These are phyloP conservation scores for Logfia minima DNA, from an alignment of 129 eudicot species.

Conservation along the genomic window DNA sequence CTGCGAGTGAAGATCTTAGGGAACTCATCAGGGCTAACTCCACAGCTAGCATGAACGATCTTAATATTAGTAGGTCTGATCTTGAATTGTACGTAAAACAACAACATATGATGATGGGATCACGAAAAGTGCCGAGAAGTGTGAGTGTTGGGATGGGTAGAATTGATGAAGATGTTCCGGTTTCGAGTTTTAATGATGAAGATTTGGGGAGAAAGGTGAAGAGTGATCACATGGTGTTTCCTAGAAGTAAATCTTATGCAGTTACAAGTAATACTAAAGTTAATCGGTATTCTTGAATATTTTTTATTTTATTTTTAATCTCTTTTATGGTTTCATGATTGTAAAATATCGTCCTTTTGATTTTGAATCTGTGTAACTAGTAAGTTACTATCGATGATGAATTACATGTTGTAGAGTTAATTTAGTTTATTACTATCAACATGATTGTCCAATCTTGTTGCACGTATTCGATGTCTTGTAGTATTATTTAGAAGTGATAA, in stretches of 20 bases:
- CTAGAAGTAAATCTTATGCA: conserved; percentile 62
- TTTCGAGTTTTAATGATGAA: conserved; percentile 28
- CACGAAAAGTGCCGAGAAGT: conserved; percentile 44
- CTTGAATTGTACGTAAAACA: conserved; percentile 34
- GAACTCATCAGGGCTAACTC: conserved; percentile 69
- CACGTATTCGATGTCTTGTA: no score
- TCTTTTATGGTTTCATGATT: background rate
- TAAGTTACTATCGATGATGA: background rate
- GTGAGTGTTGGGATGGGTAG: conserved; percentile 59
- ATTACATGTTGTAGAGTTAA: background rate
- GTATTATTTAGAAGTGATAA: no score
- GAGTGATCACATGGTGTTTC: conserved; percentile 37
- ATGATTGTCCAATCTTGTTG: no score
- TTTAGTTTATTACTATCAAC: no score
- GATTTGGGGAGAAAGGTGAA: conserved; percentile 24
- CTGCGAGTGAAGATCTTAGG: conserved; percentile 40
- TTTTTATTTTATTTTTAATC: background rate
- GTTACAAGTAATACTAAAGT: conserved; percentile 30
- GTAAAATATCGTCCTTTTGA: background rate
- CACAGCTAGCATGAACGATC: conserved; percentile 12
- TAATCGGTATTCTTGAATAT: conserved; percentile 26
- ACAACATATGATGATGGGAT: conserved; percentile 25
- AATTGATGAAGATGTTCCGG: conserved; percentile 58
- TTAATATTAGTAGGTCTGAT: conserved; percentile 25
- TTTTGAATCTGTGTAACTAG: background rate